Evolutionary conservation across 176 grass and related monocot species (phyloP).

Genomic region (sorghum (Sorghum bicolor)): Sorghum_bicolor_NCBIv3 NC_012877.2:54646001-54646500

Average conservation of each 20-base stretch:
- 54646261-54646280: background rate
- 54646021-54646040: constrained; percentile 32
- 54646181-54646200: rapidly evolving
- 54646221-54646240: background rate
- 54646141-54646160: rapidly evolving
- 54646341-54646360: rapidly evolving
- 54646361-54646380: background rate
- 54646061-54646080: background rate
- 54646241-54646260: constrained; percentile 25
- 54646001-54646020: too few relatives aligned
- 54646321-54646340: background rate
- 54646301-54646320: background rate
- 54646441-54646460: background rate
- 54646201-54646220: rapidly evolving
- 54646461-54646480: background rate
- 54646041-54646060: constrained; percentile 29
- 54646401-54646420: background rate
- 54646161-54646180: background rate
- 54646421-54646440: too few relatives aligned
- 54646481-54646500: background rate
- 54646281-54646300: background rate
- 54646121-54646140: background rate
- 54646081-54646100: background rate
- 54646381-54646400: background rate
- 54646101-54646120: background rate